These are phyloP conservation scores for Globisporangium polare DNA, from an alignment of 352 stramenopile genomes.

Conservation along the genomic window DNA sequence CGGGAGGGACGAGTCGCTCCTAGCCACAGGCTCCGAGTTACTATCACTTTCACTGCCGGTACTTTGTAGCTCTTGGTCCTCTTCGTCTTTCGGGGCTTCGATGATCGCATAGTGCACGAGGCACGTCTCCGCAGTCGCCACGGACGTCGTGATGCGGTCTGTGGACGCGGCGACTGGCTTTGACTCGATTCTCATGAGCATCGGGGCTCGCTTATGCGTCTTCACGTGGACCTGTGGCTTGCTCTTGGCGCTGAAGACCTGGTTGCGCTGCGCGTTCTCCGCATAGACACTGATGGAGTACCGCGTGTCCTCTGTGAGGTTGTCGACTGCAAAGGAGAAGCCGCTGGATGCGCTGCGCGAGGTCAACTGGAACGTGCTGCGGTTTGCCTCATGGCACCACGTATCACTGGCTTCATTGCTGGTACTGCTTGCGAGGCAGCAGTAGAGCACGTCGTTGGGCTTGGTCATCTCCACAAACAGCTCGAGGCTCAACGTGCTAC, in stretches of 20 bases:
- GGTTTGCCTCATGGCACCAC: constrained; percentile 27
- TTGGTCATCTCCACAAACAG: constrained; percentile 55
- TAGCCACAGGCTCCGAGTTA: neutral
- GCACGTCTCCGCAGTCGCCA: constrained; percentile 25
- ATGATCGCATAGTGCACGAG: constrained; percentile 48
- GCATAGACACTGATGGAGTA: constrained; percentile 49
- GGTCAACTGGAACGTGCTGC: constrained; percentile 22
- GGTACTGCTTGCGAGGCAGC: constrained; percentile 20
- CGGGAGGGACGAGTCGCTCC: neutral
- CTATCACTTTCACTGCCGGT: neutral
- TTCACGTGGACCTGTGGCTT: constrained; percentile 18
- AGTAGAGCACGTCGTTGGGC: constrained; percentile 46
- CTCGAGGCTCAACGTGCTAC: constrained; percentile 36
- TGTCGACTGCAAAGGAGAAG: constrained; percentile 40
- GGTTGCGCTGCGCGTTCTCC: constrained; percentile 50
- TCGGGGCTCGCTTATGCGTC: constrained; percentile 45
- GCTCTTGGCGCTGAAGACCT: constrained; percentile 36
- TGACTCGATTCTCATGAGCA: constrained; percentile 16
- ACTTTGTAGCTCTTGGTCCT: neutral
- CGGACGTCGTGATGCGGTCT: constrained; percentile 24
- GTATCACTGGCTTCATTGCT: neutral
- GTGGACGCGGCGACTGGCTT: constrained; percentile 29
- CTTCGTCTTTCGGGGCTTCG: neutral
- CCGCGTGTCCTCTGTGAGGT: constrained; percentile 49
- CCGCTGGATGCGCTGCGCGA: constrained; percentile 14